phyloP scores from a whole-genome alignment of 73 alveolate species.

The Durusdinium trenchii region DNA sequence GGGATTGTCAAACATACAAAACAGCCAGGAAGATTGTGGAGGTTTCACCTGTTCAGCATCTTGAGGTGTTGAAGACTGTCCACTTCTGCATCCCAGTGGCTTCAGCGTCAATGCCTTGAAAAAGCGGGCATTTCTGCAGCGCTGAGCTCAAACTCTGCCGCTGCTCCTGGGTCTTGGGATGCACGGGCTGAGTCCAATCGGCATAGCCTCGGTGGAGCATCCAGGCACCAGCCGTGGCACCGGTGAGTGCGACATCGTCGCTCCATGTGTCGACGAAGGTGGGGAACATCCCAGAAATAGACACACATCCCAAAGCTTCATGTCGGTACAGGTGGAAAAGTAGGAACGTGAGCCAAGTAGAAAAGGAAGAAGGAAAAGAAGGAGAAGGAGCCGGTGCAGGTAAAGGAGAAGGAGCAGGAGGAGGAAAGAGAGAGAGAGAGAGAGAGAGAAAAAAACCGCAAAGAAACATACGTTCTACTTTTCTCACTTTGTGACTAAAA shows the following conservation, averaged over 20 bases:
- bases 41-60: not conserved
- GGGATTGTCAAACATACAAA: no score
- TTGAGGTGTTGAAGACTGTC: no score
- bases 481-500: no score
- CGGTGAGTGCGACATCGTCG: no score
- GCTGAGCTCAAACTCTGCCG: not conserved
- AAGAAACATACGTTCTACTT: not conserved
- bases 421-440: not conserved
- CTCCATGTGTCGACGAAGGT: not conserved
- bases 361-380: no score
- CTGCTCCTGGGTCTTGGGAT: slow-evolving; percentile 14
- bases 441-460: not conserved
- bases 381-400: not conserved
- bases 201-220: not conserved
- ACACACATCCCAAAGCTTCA: no score
- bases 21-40: no score
- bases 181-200: not conserved
- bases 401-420: not conserved
- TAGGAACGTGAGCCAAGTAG: no score
- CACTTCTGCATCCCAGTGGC: slow-evolving; percentile 19
- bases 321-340: not conserved
- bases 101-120: slow-evolving; percentile 32
- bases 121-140: slow-evolving; percentile 20
- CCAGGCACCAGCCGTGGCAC: not conserved
- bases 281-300: not conserved